Conservation (phyloP, 345 rosid species). For the Salix viminalis region DNA sequence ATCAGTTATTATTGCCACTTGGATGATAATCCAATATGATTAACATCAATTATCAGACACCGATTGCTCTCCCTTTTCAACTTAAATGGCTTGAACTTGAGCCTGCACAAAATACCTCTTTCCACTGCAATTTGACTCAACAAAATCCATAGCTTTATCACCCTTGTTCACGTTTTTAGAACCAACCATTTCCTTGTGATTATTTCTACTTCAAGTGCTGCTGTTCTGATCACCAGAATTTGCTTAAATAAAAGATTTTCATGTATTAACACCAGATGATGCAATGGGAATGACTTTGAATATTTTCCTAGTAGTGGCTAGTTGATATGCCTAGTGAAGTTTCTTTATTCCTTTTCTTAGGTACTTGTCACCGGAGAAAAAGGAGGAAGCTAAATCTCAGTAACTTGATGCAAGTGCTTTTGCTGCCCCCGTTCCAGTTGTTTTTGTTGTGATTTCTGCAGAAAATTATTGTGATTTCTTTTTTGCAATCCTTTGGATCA, state of each 20-base stretch:
- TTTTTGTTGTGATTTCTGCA: neutral
- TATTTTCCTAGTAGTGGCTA: neutral
- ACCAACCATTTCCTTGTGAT: neutral
- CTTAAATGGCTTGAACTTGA: neutral
- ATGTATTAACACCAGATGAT: neutral
- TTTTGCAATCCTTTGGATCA: neutral
- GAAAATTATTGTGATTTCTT: neutral
- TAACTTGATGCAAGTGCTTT: neutral
- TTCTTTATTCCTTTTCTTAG: conserved; percentile 2
- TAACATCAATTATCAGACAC: neutral
- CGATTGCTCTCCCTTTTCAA: neutral
- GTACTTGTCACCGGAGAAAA: conserved; percentile 23
- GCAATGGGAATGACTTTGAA: neutral
- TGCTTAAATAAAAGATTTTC: neutral
- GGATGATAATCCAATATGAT: neutral
- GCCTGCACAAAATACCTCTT: neutral
- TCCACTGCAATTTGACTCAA: neutral
- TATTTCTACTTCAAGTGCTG: neutral
- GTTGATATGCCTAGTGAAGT: neutral
- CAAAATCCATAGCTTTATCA: neutral
- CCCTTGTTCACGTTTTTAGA: neutral
- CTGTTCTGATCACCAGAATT: neutral
- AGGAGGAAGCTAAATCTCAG: conserved; percentile 17
- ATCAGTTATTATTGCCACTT: neutral
- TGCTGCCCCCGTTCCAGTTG: neutral